These are phyloP conservation scores for Suhomyces sp. DNA, from an alignment of 805 yeast genomes.

Conservation along the genomic window DNA sequence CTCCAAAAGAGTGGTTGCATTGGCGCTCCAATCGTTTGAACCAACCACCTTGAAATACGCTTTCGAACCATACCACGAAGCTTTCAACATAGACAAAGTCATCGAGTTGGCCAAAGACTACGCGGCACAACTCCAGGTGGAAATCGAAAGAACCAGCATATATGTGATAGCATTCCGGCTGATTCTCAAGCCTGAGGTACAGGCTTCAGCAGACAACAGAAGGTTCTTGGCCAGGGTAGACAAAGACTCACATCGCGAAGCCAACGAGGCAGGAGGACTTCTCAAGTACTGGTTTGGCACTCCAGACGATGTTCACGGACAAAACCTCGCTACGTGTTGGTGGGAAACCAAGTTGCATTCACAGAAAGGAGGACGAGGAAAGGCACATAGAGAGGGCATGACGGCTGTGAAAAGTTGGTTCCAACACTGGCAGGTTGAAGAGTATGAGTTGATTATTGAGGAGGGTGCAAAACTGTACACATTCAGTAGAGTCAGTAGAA, in stretches of 20 bases:
- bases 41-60: constrained; percentile 22
- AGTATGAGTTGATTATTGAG: constrained; percentile 21
- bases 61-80: constrained; percentile 18
- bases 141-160: constrained; percentile 15
- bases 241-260: constrained; percentile 33
- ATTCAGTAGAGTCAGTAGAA: constrained; percentile 1
- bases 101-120: constrained; percentile 15
- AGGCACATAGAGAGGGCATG: constrained; percentile 32
- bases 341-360: constrained; percentile 33
- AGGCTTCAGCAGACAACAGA: constrained; percentile 22
- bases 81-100: constrained; percentile 29
- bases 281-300: constrained; percentile 41
- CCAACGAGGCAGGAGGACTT: constrained; percentile 36
- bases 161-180: constrained; percentile 39
- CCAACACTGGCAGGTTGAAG: constrained; percentile 36
- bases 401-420: constrained; percentile 31
- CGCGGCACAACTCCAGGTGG: constrained; percentile 9
- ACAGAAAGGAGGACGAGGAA: constrained; percentile 32
- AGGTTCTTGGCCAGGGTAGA: constrained; percentile 27
- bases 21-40: constrained; percentile 29
- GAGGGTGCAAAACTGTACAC: constrained; percentile 1
- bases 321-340: constrained; percentile 41
- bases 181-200: constrained; percentile 25
- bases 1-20: constrained; percentile 23
- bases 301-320: constrained; percentile 30